Evolutionary conservation across 768 basidiomycete species (phyloP).

Genomic region (Dendrothele bispora): DNA sequence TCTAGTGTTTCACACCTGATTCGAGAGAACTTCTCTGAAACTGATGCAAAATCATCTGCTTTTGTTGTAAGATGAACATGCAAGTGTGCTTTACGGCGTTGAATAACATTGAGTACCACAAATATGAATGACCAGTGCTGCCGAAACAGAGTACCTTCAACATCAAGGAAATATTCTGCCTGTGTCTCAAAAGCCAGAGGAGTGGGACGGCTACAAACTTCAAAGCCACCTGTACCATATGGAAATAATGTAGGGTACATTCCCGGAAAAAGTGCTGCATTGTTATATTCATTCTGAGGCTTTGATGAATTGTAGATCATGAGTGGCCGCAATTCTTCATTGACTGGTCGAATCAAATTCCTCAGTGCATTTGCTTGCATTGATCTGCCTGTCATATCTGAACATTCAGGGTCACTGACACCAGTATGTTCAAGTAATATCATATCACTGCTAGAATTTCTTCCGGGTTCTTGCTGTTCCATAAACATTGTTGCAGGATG

Average conservation of each 20-base stretch:
- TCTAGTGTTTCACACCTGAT: too few species aligned
- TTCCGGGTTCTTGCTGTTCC: not conserved
- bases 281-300: slow-evolving; percentile 8
- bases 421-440: not conserved
- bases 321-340: too few species aligned
- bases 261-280: slow-evolving; percentile 8
- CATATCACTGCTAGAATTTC: too few species aligned
- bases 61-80: not conserved
- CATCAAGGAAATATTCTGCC: not conserved
- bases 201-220: slow-evolving; percentile 1
- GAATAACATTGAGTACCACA: not conserved
- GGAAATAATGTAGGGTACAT: not conserved
- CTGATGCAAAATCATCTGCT: not conserved
- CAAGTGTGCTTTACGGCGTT: not conserved
- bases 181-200: not conserved
- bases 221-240: slow-evolving; percentile 10
- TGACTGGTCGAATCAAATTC: not conserved
- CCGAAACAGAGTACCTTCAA: too few species aligned
- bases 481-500: not conserved
- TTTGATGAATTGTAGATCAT: too few species aligned
- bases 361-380: not conserved
- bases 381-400: not conserved
- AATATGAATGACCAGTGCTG: not conserved
- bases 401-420: not conserved
- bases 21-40: not conserved